Base-by-base conservation (phyloP, 2,329 filamentous ascomycete species). In the Epicoccum sorghinum region DNA sequence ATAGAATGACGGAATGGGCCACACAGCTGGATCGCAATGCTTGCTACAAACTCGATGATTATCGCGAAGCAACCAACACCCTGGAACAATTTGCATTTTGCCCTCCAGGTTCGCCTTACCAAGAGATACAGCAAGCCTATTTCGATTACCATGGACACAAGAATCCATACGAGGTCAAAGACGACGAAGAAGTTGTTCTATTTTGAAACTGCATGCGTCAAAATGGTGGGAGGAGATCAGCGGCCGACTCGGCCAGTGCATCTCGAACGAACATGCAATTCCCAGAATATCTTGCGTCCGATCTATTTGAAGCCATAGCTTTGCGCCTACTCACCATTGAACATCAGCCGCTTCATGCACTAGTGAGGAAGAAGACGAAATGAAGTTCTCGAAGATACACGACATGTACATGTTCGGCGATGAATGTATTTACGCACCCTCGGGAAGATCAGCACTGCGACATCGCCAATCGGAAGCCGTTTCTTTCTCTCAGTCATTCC, bases 21-120 rank as follows among this genome's bases (percentile, higher is more conserved):
- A 67, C 55, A 23, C 62, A 63, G 10, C 60, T 60, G 13, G 68
- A 73, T 14, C 66, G 65, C 33, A 57, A 73, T 45, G 71, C 71
- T 52, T 74, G 71, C 42, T 67, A 68, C 41, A 52, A 62, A 7
- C 70, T 72, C 24, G 66, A 73, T 42, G 71, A 74, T 51, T 74
- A 74, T 52, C 68, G 68, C 13, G 70, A 73, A 32, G 68, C 67
- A 24, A 69, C 67, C n/a, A 69, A 74, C 49, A 69, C 68, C 7
- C 58, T 74, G 12, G 71, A 74, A 38, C 59, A 72, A 10, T 74
- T 74, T 41, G 71, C 67, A 2, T 65, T 68, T 38, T 74, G 70
- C 46, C 69, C 70, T 2, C 53, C 62, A 7, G 54, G 61, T 6
- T 72, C 69, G 8, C 70, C 70, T 9, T 74, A 73, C 43, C 56